phyloP scores from a whole-genome alignment of 495 filamentous ascomycete species.

The Penicillium herquei region DNA sequence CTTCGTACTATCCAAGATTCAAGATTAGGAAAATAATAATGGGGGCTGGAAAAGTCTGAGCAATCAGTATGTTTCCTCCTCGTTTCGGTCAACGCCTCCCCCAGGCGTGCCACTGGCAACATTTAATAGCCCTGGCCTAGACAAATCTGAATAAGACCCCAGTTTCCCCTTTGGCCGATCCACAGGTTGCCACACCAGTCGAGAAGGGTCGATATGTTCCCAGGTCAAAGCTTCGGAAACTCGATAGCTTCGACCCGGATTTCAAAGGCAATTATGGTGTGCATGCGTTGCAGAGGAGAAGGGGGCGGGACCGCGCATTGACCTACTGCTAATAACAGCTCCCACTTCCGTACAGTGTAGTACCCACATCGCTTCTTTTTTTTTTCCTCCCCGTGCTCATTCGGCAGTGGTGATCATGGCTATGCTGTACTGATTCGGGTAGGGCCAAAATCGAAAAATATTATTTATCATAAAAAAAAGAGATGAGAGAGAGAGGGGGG shows the following conservation, averaged over 20 bases:
- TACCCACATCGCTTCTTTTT: background rate
- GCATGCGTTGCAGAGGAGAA: conserved; percentile 18
- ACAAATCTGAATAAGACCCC: conserved; percentile 1
- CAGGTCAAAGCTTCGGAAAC: conserved; percentile 16
- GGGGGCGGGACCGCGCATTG: conserved; percentile 24
- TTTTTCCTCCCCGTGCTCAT: conserved; percentile 3
- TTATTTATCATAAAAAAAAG: too few relatives aligned
- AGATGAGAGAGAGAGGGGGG: background rate
- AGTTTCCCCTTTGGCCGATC: conserved; percentile 19
- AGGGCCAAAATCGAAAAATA: too few relatives aligned
- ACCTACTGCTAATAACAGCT: conserved; percentile 17
- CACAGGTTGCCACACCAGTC: conserved; percentile 4
- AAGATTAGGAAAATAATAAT: background rate
- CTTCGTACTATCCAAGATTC: background rate
- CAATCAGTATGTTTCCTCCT: too few relatives aligned
- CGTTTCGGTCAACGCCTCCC: too few relatives aligned
- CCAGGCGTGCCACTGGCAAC: too few relatives aligned
- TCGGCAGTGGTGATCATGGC: conserved; percentile 23
- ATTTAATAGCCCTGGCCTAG: too few relatives aligned
- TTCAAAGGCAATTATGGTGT: conserved; percentile 28
- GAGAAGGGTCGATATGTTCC: conserved; percentile 10
- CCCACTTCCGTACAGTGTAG: too few relatives aligned
- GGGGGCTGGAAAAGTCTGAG: too few relatives aligned
- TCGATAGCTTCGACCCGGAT: conserved; percentile 22
- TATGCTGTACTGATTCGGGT: conserved; percentile 8